A percentile compares a stretch with the other conserved stretches of the same genome.
Conservation (phyloP, 208 protist genomes). For the Trypanosoma congolense region DNA sequence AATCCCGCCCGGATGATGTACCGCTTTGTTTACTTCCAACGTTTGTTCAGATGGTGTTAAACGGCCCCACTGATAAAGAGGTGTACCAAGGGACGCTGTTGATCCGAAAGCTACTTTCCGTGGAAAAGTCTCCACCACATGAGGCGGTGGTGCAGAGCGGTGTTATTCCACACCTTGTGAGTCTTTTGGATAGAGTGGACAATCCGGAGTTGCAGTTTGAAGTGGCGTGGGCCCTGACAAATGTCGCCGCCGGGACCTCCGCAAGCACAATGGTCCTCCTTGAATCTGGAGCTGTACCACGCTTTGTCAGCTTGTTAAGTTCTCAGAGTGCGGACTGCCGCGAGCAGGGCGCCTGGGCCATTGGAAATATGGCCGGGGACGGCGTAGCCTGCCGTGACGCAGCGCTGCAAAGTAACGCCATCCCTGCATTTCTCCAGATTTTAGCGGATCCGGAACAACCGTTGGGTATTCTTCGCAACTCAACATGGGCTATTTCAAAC, state of each 20-base stretch:
- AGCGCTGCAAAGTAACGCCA: conserved; percentile 73
- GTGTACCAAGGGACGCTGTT: conserved; percentile 76
- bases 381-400: conserved; percentile 88
- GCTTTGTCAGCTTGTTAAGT: conserved; percentile 93
- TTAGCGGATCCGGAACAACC: conserved; percentile 48
- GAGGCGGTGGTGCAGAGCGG: conserved; percentile 91
- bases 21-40: conserved; percentile 63
- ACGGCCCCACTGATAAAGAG: conserved; percentile 34
- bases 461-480: conserved; percentile 86
- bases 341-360: conserved; percentile 98
- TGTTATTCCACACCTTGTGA: conserved; percentile 92
- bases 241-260: conserved; percentile 97
- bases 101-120: conserved; percentile 87
- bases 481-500: conserved; percentile 98
- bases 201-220: conserved; percentile 95
- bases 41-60: conserved; percentile 59
- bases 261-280: conserved; percentile 93
- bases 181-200: conserved; percentile 83
- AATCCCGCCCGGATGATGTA: conserved; percentile 41
- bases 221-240: conserved; percentile 98
- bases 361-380: conserved; percentile 99
- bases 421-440: conserved; percentile 78
- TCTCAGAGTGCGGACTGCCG: conserved; percentile 90
- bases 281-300: conserved; percentile 89
- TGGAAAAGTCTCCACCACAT: conserved; percentile 95